Conservation (phyloP, 768 basidiomycete species). For the Pleurotus cornucopiae region DNA sequence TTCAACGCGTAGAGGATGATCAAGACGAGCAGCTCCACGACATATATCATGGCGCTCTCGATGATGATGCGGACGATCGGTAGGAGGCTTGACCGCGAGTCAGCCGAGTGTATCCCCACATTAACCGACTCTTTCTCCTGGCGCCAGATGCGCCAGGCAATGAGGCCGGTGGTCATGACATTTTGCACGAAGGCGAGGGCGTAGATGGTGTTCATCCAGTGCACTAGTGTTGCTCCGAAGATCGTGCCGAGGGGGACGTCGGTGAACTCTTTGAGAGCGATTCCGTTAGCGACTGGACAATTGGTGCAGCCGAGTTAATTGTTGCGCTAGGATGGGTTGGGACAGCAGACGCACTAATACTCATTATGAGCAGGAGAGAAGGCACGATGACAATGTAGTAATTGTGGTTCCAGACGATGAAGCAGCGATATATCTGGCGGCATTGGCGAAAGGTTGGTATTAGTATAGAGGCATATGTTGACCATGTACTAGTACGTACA, state of each 20-base stretch:
- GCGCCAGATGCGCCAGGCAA: constrained; percentile 33
- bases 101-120: constrained; percentile 5
- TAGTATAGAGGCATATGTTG: background rate
- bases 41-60: constrained; percentile 16
- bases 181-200: constrained; percentile 37
- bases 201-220: constrained; percentile 30
- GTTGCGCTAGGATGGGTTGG: background rate
- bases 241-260: constrained; percentile 22
- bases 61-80: constrained; percentile 13
- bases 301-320: background rate
- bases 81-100: constrained; percentile 9
- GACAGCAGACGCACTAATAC: constrained; percentile 25
- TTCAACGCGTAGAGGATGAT: constrained; percentile 13
- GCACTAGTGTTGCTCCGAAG: constrained; percentile 26
- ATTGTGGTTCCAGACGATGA: constrained; percentile 32
- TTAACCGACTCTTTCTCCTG: constrained; percentile 5
- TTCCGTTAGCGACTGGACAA: constrained; percentile 24
- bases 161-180: constrained; percentile 35
- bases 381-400: constrained; percentile 30
- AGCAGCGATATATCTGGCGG: constrained; percentile 32
- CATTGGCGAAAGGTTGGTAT: background rate
- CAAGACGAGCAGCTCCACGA: constrained; percentile 10
- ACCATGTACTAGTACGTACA: constrained; percentile 2
- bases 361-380: constrained; percentile 24
- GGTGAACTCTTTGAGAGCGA: constrained; percentile 16